These are phyloP conservation scores for Saitozyma podzolica DNA, from an alignment of 768 basidiomycete species.

Conservation along the genomic window DNA sequence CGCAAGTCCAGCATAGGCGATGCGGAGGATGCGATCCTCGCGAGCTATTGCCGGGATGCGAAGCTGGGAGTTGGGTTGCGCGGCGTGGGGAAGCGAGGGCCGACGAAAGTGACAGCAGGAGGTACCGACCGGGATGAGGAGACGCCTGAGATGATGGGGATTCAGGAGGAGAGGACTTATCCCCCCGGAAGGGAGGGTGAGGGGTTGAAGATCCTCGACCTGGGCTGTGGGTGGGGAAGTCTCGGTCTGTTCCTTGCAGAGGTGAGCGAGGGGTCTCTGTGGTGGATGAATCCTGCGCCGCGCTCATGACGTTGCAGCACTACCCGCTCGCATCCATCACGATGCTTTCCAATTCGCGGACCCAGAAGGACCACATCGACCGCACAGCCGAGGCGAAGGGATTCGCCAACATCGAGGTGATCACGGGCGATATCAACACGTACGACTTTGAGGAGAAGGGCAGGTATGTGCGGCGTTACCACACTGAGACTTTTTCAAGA, in stretches of 20 bases:
- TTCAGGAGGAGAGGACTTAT: constrained; percentile 2
- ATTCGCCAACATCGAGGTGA: constrained; percentile 63
- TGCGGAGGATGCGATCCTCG: constrained; percentile 67
- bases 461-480: constrained; percentile 50
- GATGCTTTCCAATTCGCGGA: constrained; percentile 67
- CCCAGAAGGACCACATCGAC: constrained; percentile 69
- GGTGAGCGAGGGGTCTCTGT: constrained; percentile 50
- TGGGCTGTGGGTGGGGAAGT: constrained; percentile 78
- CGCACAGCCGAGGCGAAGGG: constrained; percentile 58
- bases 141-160: neutral
- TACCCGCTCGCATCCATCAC: constrained; percentile 66
- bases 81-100: constrained; percentile 24
- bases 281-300: neutral
- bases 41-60: constrained; percentile 68
- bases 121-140: neutral
- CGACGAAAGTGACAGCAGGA: constrained; percentile 1
- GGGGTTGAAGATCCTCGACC: constrained; percentile 65
- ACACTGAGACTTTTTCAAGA: neutral
- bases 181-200: constrained; percentile 53
- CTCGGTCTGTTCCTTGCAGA: constrained; percentile 66
- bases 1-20: constrained; percentile 59
- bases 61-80: constrained; percentile 54
- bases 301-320: constrained; percentile 55
- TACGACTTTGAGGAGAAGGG: constrained; percentile 61
- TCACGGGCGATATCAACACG: constrained; percentile 68